Conservation (phyloP, 2,329 filamentous ascomycete species). For the Diaporthe amygdali region DNA sequence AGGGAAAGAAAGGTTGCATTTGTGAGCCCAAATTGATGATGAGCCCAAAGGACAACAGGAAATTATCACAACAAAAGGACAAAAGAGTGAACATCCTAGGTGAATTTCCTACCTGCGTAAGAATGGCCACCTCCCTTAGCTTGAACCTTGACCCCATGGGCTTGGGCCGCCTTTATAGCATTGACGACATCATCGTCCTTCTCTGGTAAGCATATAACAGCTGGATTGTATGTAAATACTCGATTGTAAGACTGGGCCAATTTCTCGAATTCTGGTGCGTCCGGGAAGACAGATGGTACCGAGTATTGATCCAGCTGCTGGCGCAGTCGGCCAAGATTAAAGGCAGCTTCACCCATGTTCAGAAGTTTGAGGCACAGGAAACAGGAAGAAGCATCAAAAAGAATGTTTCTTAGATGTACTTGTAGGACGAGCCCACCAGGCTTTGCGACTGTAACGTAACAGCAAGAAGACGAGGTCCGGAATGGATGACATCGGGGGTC, state of each 20-base stretch:
- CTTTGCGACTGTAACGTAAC: background rate
- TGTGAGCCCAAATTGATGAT: too few relatives aligned
- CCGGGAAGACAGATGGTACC: conserved; percentile 10
- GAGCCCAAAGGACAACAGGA: too few relatives aligned
- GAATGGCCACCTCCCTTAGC: conserved; percentile 57
- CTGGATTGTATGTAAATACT: conserved; percentile 42
- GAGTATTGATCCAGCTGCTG: background rate
- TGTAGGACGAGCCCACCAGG: background rate
- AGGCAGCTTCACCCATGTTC: background rate
- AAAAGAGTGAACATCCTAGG: too few relatives aligned
- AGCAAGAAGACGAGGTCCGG: background rate
- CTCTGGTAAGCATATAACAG: conserved; percentile 48
- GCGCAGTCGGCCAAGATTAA: background rate
- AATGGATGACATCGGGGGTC: background rate
- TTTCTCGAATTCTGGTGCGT: conserved; percentile 1
- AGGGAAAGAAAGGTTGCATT: too few relatives aligned
- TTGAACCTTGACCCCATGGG: conserved; percentile 48
- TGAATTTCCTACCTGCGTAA: too few relatives aligned
- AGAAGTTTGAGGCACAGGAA: background rate
- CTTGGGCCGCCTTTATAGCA: conserved; percentile 49
- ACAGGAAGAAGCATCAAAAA: too few relatives aligned
- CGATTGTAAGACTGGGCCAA: conserved; percentile 35
- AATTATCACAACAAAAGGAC: too few relatives aligned
- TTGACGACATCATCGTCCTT: conserved; percentile 49
- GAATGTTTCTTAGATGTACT: background rate